phyloP scores from a whole-genome alignment of 23 red algal genomes.

The Gracilaria gracilis region DNA sequence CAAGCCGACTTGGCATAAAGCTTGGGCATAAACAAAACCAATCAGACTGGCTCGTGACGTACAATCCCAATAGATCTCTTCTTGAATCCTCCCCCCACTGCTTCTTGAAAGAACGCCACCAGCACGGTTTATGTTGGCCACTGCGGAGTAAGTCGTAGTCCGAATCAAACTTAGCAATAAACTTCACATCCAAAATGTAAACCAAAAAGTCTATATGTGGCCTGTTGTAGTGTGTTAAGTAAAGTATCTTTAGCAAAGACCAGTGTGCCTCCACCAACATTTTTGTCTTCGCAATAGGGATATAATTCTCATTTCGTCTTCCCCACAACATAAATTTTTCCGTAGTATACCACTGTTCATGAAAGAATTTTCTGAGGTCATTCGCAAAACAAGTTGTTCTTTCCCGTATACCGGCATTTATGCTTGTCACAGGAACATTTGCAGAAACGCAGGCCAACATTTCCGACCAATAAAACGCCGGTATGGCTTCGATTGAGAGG shows the following conservation, averaged over 20 bases:
- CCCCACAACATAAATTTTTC: slow-evolving; percentile 5
- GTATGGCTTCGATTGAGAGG: too few species aligned
- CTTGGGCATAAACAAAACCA: background rate
- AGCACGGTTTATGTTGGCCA: background rate
- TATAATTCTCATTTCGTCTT: background rate
- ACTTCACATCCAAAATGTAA: background rate
- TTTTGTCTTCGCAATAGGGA: background rate
- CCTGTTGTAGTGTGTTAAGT: background rate
- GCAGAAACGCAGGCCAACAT: too few species aligned
- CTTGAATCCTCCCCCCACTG: background rate
- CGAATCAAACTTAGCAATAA: slow-evolving; percentile 13
- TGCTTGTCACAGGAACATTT: too few species aligned
- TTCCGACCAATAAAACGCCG: background rate
- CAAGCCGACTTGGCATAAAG: background rate
- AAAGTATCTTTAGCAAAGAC: background rate
- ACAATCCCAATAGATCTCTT: background rate
- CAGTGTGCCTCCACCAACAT: slow-evolving; percentile 26
- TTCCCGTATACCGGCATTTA: too few species aligned
- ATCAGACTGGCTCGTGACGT: background rate
- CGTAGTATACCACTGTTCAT: background rate
- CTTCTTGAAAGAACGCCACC: background rate
- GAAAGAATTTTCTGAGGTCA: background rate
- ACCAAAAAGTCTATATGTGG: slow-evolving; percentile 8
- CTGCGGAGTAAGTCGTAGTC: background rate
- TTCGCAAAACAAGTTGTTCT: too few species aligned